These are phyloP conservation scores for Parietaria judaica DNA, from an alignment of 306 rosid genomes.

Conservation along the genomic window DNA sequence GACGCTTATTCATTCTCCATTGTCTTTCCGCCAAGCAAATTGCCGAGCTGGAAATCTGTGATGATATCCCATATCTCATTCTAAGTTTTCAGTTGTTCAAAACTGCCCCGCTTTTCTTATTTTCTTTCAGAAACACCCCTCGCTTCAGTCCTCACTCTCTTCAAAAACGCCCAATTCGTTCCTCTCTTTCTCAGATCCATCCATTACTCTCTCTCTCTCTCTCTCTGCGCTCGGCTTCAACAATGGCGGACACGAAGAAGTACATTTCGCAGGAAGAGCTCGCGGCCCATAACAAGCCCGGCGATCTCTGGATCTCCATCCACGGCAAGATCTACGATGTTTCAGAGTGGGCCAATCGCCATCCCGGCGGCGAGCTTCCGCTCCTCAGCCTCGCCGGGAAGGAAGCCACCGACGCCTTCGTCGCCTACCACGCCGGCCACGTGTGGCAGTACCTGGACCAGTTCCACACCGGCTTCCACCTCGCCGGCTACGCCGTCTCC, in stretches of 20 bases:
- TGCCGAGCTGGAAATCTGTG: no score
- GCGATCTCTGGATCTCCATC: constrained; percentile 69
- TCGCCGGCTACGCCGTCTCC: constrained; percentile 38
- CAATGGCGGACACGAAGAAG: constrained; percentile 30
- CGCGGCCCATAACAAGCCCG: constrained; percentile 30
- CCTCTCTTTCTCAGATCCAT: neutral
- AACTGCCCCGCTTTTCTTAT: no score
- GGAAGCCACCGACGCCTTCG: constrained; percentile 67
- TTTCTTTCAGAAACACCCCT: no score
- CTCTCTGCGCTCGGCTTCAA: neutral
- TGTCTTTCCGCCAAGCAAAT: no score
- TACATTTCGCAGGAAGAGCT: constrained; percentile 46
- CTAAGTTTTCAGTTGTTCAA: no score
- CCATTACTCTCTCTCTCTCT: neutral
- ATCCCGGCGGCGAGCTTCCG: constrained; percentile 65
- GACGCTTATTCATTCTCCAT: no score
- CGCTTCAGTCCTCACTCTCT: neutral
- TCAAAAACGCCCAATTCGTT: neutral
- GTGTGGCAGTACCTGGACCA: constrained; percentile 54
- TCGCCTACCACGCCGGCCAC: constrained; percentile 63
- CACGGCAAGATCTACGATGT: constrained; percentile 68
- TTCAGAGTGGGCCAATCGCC: constrained; percentile 42
- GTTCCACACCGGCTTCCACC: constrained; percentile 53
- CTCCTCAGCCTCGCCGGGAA: constrained; percentile 57
- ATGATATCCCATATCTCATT: no score